A percentile compares a stretch with the other conserved stretches of the same genome.
These are phyloP conservation scores for Colletotrichum sp. DNA, from an alignment of 2,329 filamentous ascomycete genomes.

Conservation along the genomic window DNA sequence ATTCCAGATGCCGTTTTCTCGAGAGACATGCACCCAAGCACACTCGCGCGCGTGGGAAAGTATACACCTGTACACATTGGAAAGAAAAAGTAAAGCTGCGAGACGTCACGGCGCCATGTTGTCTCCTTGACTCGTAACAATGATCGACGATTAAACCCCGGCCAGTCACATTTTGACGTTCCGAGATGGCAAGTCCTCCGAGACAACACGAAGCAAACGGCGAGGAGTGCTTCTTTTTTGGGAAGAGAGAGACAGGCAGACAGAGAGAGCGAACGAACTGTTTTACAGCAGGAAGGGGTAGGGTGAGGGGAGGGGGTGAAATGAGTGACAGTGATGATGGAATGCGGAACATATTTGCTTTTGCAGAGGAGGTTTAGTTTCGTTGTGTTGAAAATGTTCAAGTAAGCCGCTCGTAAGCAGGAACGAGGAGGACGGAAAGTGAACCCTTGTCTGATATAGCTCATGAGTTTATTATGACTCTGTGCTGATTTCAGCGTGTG, in stretches of 20 bases:
- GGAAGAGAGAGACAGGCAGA: background rate
- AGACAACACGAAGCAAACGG: conserved; percentile 11
- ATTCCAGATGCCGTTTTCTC: background rate
- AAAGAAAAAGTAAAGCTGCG: background rate
- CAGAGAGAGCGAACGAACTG: background rate
- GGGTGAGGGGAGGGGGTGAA: background rate
- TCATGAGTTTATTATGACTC: conserved; percentile 1
- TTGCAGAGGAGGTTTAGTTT: background rate
- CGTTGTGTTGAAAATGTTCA: background rate
- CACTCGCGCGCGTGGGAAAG: background rate
- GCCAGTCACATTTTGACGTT: background rate
- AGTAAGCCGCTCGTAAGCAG: background rate
- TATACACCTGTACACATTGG: background rate
- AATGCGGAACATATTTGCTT: background rate
- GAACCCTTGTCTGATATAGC: background rate
- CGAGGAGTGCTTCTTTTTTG: background rate
- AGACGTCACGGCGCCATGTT: conserved; percentile 3
- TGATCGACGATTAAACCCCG: background rate
- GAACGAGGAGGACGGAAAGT: background rate
- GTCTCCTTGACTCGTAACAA: conserved; percentile 13
- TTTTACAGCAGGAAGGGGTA: background rate
- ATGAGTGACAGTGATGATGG: background rate
- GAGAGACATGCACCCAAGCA: background rate
- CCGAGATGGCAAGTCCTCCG: background rate
- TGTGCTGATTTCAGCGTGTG: background rate